Evolutionary conservation across 345 rosid species (phyloP).

Genomic region (Garcia nutans): DNA sequence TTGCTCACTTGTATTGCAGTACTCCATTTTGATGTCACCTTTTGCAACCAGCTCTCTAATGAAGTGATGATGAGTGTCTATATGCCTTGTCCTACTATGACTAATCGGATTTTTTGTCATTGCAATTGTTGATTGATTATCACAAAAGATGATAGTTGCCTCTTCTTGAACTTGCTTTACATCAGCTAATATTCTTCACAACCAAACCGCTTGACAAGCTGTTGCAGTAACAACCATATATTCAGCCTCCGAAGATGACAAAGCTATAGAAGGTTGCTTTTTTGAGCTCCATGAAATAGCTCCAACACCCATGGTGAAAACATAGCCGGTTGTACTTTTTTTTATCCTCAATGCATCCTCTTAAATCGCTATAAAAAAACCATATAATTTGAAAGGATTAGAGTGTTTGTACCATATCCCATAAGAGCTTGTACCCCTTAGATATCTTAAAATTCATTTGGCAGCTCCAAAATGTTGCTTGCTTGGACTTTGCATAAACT

Average conservation of each 20-base stretch:
- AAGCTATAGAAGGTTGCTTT: background rate
- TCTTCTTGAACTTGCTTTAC: background rate
- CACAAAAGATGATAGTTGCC: background rate
- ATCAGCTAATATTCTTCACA: background rate
- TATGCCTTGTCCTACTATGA: background rate
- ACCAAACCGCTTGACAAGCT: conserved; percentile 7
- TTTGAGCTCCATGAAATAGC: background rate
- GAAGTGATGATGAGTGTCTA: background rate
- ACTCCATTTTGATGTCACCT: background rate
- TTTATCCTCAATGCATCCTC: background rate
- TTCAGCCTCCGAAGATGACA: background rate
- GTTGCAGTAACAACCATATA: background rate
- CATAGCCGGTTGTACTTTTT: background rate
- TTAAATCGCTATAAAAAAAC: background rate
- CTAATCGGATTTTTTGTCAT: background rate
- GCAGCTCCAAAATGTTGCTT: conserved; percentile 2
- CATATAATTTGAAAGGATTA: background rate
- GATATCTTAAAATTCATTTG: background rate
- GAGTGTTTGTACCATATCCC: background rate
- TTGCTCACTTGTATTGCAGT: background rate
- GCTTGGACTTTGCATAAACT: conserved; percentile 13
- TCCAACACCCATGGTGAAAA: background rate
- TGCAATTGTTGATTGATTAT: background rate
- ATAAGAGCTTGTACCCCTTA: background rate
- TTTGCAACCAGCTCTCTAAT: background rate